A percentile compares a stretch with the other conserved stretches of the same genome.
Conservation (phyloP, 352 stramenopile genomes). For the Phytopythium sindhum region DNA sequence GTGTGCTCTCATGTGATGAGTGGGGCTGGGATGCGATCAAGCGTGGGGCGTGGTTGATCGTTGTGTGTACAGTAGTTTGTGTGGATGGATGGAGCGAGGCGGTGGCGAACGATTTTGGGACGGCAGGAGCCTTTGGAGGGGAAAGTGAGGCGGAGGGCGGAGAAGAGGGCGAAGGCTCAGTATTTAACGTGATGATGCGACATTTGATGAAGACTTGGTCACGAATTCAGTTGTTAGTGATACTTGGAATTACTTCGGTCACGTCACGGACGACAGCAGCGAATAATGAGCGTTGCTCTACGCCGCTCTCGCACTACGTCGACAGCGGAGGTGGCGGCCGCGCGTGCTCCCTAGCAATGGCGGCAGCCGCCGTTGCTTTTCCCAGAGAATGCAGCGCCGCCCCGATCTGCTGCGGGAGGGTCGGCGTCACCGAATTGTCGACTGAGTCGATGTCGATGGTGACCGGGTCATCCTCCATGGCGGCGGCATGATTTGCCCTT, state of each 20-base stretch:
- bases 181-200: too few species aligned
- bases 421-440: neutral
- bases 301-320: neutral
- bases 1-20: conserved; percentile 13
- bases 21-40: neutral
- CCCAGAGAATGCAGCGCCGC: neutral
- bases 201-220: too few species aligned
- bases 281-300: neutral
- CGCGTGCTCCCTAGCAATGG: neutral
- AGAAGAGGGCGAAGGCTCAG: neutral
- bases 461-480: neutral
- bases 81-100: neutral
- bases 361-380: neutral
- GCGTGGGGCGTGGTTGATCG: neutral
- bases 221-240: neutral
- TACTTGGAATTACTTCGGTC: neutral
- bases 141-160: too few species aligned
- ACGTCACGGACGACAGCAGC: neutral
- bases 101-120: neutral
- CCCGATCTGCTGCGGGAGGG: neutral
- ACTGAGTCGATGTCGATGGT: neutral
- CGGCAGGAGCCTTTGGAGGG: neutral
- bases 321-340: neutral
- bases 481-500: neutral
- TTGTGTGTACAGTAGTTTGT: neutral